Conservation (phyloP, 495 filamentous ascomycete species). For the Thozetella sp. region DNA sequence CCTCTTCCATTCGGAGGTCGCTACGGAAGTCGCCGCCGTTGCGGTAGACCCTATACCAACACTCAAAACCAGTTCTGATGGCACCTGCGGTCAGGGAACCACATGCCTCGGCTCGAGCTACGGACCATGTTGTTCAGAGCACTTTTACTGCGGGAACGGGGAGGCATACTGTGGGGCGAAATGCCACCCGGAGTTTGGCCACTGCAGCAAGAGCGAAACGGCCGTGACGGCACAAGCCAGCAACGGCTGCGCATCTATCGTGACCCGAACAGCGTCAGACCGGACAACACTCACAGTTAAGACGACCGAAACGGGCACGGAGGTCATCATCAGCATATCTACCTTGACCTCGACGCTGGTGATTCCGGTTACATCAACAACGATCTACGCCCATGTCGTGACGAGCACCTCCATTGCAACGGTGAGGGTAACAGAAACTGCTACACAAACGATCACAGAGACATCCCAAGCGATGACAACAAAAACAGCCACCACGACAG, state of each 20-base stretch:
- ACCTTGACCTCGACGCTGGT: background rate
- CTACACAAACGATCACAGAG: background rate
- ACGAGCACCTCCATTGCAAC: background rate
- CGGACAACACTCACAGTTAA: background rate
- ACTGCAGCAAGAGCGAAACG: conserved; percentile 8
- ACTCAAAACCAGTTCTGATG: background rate
- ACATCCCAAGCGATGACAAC: background rate
- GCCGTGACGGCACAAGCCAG: background rate
- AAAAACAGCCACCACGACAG: background rate
- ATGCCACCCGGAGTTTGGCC: conserved; percentile 36
- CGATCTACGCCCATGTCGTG: background rate
- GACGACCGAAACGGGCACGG: background rate
- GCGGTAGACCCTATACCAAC: background rate
- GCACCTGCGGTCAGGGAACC: background rate
- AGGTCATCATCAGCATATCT: background rate
- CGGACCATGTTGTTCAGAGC: conserved; percentile 23
- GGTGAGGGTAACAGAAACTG: background rate
- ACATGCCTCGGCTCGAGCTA: background rate
- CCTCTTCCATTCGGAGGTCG: background rate
- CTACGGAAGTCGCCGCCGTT: background rate
- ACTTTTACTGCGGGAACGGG: conserved; percentile 41
- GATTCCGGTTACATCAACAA: background rate
- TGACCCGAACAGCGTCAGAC: background rate
- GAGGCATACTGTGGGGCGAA: conserved; percentile 42
- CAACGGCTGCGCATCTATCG: background rate